Base-by-base conservation (phyloP, 1,284 basidiomycete species). In the Trichosporon sp. region DNA sequence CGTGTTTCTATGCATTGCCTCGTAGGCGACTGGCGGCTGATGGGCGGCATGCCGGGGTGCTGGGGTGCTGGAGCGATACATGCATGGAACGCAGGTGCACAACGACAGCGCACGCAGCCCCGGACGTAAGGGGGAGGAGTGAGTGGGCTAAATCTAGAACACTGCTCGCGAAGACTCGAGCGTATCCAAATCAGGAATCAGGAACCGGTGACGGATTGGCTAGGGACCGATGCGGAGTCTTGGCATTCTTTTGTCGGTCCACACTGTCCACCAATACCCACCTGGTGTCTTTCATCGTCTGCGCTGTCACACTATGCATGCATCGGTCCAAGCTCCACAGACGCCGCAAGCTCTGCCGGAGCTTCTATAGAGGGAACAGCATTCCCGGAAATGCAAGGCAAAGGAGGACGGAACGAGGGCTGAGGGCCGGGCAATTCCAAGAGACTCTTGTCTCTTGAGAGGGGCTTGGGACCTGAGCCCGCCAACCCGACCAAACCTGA, bases 231-330 rank as follows among this genome's bases (percentile, higher is more conserved):
- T 40, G 38, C 38, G 12, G 38, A 35, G 59, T 14, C 59, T 63
- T 63, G 59, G 59, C 59, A 35, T 63, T 63, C 59, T 63, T 63
- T 63, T 63, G 59, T 63, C 14, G 59, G 59, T 31, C 26, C 31
- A 31, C 14, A 14, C 4, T 32, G 5, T 26, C 54, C 31, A 19
- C 21, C 26, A 10, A 2, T 37, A 37, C 8, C 35, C 35, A 37
- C 26, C 5, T 26, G 26, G 26, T 26, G 26, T 14, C 54, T 26
- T 14, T 14, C 54, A 6, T 26, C 19, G 19, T 5, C 21, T 4
- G 14, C 14, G 4, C 43, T 46, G 43, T 11, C 19, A 10, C 51
- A n/a, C 7, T 10, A 10, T 37, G 51, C 51, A 56, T 56, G 51
- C 21, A 21, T 56, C 19, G 16, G 16, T 6, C 43, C 2, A 14